Evolutionary conservation across 441 rosid genomes (phyloP).

Genomic region (Flueggea neowawraea): DNA sequence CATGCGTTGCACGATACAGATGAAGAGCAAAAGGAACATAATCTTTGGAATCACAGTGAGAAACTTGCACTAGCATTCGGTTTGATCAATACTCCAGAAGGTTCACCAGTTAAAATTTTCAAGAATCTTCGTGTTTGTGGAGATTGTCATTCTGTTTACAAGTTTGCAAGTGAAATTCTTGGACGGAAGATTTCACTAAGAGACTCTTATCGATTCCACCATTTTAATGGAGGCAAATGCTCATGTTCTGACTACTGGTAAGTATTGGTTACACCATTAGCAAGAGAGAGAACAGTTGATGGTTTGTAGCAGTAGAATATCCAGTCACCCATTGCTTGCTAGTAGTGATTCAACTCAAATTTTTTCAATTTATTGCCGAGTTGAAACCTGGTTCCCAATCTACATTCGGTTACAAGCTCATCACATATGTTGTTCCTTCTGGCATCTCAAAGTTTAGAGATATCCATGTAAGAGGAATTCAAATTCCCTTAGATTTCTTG

Average conservation of each 20-base stretch:
- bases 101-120: constrained; percentile 56
- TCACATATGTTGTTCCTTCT: constrained; percentile 30
- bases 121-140: constrained; percentile 85
- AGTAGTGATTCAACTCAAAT: constrained; percentile 9
- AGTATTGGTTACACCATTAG: constrained; percentile 1
- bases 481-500: constrained; percentile 22
- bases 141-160: constrained; percentile 80
- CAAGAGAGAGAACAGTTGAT: no score
- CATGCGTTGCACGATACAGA: constrained; percentile 79
- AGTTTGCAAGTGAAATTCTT: constrained; percentile 50
- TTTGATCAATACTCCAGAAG: constrained; percentile 59
- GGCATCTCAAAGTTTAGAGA: constrained; percentile 27
- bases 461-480: constrained; percentile 26
- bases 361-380: constrained; percentile 76
- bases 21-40: constrained; percentile 84
- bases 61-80: constrained; percentile 80
- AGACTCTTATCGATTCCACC: constrained; percentile 83
- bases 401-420: constrained; percentile 20
- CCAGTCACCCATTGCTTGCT: no score
- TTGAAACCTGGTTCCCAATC: constrained; percentile 47
- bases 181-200: constrained; percentile 48
- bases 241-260: constrained; percentile 83
- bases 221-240: constrained; percentile 62
- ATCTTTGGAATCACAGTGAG: constrained; percentile 87
- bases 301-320: no score